phyloP scores from a whole-genome alignment of 768 basidiomycete genomes.

The Leccinum uliginosum region DNA sequence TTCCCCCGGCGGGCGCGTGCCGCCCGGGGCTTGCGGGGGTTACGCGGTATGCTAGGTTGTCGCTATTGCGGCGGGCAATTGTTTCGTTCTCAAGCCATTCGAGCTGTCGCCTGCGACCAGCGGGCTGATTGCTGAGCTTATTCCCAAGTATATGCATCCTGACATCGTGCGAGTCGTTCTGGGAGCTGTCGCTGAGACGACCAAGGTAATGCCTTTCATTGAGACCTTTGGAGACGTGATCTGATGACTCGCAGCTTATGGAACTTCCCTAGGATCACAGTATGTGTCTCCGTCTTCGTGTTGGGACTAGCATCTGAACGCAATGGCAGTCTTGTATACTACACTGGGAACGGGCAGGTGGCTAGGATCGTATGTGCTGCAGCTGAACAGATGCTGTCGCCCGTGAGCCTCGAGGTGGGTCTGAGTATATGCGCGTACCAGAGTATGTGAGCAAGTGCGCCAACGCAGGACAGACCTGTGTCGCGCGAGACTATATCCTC shows the following conservation, averaged over 20 bases:
- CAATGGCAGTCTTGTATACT: conserved; percentile 34
- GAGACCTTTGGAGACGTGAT: neutral
- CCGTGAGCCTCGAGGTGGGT: conserved; percentile 54
- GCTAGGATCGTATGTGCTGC: conserved; percentile 65
- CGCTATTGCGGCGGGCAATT: conserved; percentile 77
- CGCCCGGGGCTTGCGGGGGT: too few species aligned
- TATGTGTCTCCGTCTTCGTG: conserved; percentile 13
- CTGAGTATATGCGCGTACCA: neutral
- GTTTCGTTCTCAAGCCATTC: conserved; percentile 71
- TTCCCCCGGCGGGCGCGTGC: conserved; percentile 16
- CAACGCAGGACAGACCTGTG: conserved; percentile 79
- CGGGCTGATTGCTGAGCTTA: conserved; percentile 57
- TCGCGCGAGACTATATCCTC: conserved; percentile 57
- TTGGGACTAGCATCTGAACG: neutral
- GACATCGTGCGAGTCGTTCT: conserved; percentile 64
- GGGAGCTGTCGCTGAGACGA: conserved; percentile 62
- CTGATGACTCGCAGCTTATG: conserved; percentile 44
- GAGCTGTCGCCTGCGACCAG: conserved; percentile 58
- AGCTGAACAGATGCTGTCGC: conserved; percentile 74
- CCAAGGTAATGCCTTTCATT: conserved; percentile 35
- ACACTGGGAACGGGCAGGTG: conserved; percentile 60
- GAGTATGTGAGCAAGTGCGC: conserved; percentile 46
- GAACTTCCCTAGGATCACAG: conserved; percentile 67
- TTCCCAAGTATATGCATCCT: conserved; percentile 72
- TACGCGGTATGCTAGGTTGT: too few species aligned